These are phyloP conservation scores for Sorghum bicolor DNA, from an alignment of 176 grass and related monocot species.

Conservation along the genomic window Sorghum_bicolor_NCBIv3 NC_012873.2:60960001-60960500, in stretches of 20 bases:
- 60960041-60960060: neutral
- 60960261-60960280: neutral
- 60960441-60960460: slow-evolving; percentile 31
- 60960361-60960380: slow-evolving; percentile 1
- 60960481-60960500: neutral
- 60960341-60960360: neutral
- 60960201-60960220: too few species aligned
- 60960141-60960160: neutral
- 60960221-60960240: too few species aligned
- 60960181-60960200: too few species aligned
- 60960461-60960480: slow-evolving; percentile 24
- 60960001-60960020: neutral
- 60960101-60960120: neutral
- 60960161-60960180: too few species aligned
- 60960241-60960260: too few species aligned
- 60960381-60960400: slow-evolving; percentile 24
- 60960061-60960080: neutral
- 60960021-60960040: neutral
- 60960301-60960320: neutral
- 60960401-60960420: slow-evolving; percentile 38
- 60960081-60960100: neutral
- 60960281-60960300: neutral
- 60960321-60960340: neutral
- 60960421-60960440: slow-evolving; percentile 25
- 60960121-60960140: neutral